phyloP scores from a whole-genome alignment of 768 basidiomycete species.

The Mycena rebaudengoi region DNA sequence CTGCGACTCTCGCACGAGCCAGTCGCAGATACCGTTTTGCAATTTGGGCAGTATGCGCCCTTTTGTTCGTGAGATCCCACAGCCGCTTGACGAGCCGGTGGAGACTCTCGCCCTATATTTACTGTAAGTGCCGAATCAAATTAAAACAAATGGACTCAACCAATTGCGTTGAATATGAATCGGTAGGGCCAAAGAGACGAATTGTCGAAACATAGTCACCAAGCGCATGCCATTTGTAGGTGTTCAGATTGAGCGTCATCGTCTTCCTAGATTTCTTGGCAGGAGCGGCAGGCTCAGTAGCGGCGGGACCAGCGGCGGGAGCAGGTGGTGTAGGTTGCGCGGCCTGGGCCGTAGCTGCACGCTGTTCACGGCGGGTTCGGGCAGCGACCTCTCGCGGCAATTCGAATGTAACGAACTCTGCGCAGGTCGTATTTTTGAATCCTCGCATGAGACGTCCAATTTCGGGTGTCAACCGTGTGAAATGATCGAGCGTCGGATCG shows the following conservation, averaged over 20 bases:
- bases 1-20: background rate
- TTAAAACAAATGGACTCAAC: slow-evolving; percentile 15
- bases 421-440: slow-evolving; percentile 38
- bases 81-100: slow-evolving; percentile 48
- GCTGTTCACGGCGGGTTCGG: slow-evolving; percentile 14
- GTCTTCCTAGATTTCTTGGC: background rate
- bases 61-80: slow-evolving; percentile 48
- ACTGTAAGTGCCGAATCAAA: background rate
- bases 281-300: background rate
- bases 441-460: slow-evolving; percentile 35
- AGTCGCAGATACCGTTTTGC: slow-evolving; percentile 26
- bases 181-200: slow-evolving; percentile 30
- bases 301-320: background rate
- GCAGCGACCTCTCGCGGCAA: slow-evolving; percentile 36
- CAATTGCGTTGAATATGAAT: slow-evolving; percentile 30
- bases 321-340: background rate
- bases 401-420: slow-evolving; percentile 35
- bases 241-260: slow-evolving; percentile 34
- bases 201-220: slow-evolving; percentile 33
- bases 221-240: slow-evolving; percentile 39
- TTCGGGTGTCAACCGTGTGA: slow-evolving; percentile 27
- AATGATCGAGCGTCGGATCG: slow-evolving; percentile 35
- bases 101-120: slow-evolving; percentile 50
- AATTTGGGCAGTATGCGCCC: slow-evolving; percentile 37
- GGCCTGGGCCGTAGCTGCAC: background rate